Base-by-base conservation (phyloP, 345 rosid species). In the Melastoma malabathricum region DNA sequence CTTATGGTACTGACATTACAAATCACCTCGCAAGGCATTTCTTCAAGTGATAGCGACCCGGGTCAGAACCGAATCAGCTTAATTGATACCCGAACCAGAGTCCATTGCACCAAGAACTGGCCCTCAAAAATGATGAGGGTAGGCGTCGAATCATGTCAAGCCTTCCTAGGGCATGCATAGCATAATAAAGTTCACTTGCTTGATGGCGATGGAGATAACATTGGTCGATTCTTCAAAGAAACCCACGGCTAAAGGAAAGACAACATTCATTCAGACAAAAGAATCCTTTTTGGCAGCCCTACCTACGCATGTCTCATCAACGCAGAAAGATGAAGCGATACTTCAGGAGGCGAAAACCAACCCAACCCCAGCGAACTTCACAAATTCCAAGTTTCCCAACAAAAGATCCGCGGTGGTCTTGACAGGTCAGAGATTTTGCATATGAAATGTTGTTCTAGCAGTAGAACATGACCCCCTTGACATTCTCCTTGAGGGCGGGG, bases 381-480 rank as follows among this genome's bases (percentile, higher is more conserved):
- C 25, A 22, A 22, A 22, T 22, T 22, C 25, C 25, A 22, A 22
- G 25, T 2, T 22, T 22, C 25, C 4, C 25, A 22, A 4, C 25
- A 22, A 22, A 22, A 22, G 25, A 22, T 22, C 2, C 4, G 25
- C 2, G 25, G 25, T 22, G 25, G 25, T 22, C 25, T 22, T 2
- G 25, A 22, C 25, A 22, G 4, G 4, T 22, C 25, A 22, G 25
- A 22, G 25, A 22, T 22, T 22, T 22, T 22, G 25, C 25, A 22
- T 22, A 22, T 22, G 25, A 22, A 22, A 22, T 22, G 25, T 4
- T 22, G 25, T 22, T 22, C 25, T 71, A 89, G 53, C 98, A 90
- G 59, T 90, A 90, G 59, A 90, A 90, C 98, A 90, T 90, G 16
- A 90, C 96, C 46, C 89, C 72, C 75, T 90, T 90, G 6, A 90